Evolutionary conservation across 345 rosid genomes (phyloP).

Genomic region (Litchi chinensis): DNA sequence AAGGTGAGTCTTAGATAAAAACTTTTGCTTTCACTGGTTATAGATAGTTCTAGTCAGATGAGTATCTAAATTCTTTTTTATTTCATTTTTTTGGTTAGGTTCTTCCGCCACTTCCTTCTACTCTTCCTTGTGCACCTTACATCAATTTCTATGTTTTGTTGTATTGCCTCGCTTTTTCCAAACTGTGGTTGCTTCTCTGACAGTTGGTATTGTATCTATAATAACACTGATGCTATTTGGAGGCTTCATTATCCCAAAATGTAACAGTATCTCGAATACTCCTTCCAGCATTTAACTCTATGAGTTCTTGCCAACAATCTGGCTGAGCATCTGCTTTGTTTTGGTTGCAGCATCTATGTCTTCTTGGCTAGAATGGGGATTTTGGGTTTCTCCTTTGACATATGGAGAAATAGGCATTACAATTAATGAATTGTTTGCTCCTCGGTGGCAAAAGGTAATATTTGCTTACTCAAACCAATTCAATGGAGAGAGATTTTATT

Average conservation of each 20-base stretch:
- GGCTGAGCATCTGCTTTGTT: slow-evolving; percentile 1
- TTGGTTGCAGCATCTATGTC: not conserved
- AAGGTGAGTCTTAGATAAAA: too few species aligned
- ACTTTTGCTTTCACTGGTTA: not conserved
- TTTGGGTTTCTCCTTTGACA: slow-evolving; percentile 1
- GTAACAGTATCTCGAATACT: not conserved
- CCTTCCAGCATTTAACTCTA: not conserved
- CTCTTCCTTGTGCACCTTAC: not conserved
- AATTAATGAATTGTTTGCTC: slow-evolving; percentile 10
- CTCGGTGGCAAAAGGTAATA: slow-evolving; percentile 6
- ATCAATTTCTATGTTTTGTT: slow-evolving; percentile 7
- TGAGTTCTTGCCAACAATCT: not conserved
- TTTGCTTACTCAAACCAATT: not conserved
- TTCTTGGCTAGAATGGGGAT: slow-evolving; percentile 1
- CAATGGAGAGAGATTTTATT: not conserved
- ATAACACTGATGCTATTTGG: not conserved
- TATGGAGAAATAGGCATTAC: not conserved
- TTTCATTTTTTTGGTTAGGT: not conserved
- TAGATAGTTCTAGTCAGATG: not conserved
- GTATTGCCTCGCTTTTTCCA: not conserved
- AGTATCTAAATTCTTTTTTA: not conserved
- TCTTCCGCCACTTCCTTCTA: slow-evolving; percentile 5
- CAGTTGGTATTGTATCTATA: not conserved
- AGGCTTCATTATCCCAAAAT: not conserved
- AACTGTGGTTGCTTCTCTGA: not conserved